Conservation (phyloP, 2,329 filamentous ascomycete genomes). For the Paramyrothecium sp. region DNA sequence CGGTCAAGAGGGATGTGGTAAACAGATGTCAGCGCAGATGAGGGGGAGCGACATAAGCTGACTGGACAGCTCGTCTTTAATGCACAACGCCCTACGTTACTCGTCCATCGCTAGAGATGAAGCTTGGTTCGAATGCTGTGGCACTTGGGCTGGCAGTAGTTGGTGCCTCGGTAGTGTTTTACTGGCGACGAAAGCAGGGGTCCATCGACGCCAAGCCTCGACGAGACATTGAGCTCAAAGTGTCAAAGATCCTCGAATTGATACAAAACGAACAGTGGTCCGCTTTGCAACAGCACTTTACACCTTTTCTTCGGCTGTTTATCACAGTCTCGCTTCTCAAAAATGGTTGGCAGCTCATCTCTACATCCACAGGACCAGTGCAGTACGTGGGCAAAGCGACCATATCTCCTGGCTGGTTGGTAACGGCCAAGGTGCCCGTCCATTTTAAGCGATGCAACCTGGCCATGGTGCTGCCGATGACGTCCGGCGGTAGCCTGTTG, state of each 20-base stretch:
- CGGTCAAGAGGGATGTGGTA: no score
- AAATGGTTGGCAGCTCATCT: slow-evolving; percentile 1
- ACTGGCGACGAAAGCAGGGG: neutral
- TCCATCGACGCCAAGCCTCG: neutral
- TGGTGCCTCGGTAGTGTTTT: neutral
- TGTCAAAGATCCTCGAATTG: neutral
- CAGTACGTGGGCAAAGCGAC: neutral
- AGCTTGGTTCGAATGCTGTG: neutral
- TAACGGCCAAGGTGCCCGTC: slow-evolving; percentile 2
- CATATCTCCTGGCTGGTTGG: slow-evolving; percentile 1
- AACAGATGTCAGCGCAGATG: no score
- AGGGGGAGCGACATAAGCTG: no score
- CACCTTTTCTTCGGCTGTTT: neutral
- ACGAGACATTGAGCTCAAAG: neutral
- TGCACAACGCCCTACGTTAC: no score
- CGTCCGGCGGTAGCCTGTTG: neutral
- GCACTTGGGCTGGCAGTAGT: neutral
- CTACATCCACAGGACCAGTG: neutral
- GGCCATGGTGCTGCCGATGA: slow-evolving; percentile 1
- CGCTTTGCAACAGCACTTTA: neutral
- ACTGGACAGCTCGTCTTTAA: no score
- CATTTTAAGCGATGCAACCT: slow-evolving; percentile 1
- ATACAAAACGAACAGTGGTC: neutral
- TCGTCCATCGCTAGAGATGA: neutral
- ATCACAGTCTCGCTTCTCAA: neutral